Base-by-base conservation (phyloP, 1,139 yeast species). In the Yamadazyma mexicana region DNA sequence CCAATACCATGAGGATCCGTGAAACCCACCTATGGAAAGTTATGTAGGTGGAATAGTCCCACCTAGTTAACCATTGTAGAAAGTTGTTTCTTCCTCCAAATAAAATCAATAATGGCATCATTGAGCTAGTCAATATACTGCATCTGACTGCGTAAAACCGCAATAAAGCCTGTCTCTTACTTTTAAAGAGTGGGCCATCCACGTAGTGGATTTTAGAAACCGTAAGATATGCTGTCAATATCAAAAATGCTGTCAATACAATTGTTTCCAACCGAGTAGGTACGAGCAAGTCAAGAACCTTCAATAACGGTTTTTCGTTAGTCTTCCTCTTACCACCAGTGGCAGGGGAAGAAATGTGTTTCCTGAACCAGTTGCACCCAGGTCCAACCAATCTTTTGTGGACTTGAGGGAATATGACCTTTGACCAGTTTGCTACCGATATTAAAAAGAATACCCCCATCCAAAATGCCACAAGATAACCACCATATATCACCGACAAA, bases 181-280 rank as follows among this genome's bases (percentile, higher is more conserved):
- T 40, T 6, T 42, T 17, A 37, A 66, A 68, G 3, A 67, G 38
- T 1, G 69, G 67, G 42, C 53, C 55, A 12, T 55, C 58, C 25
- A 49, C 44, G 33, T 55, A 58, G 20, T 49, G 48, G 30, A 66
- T 60, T 3, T 56, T 43, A 17, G 44, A 34, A 7, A 45, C 37
- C 6, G 65, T 47, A 34, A 77, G 63, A 15, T 77, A 62, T 9
- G 73, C 41, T 32, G 72, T 66, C 42, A 82, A 57, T 2, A 69
- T 53, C 10, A 75, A 50, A 57, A 79, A 82, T 8, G 75, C 62
- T 9, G 61, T 46, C 15, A 83, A 61, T 33, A 78, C 62, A 6
- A 78, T 45, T 0, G 81, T 55, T 58, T 84, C 94, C 45, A 76
- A 62, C 43, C 94, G 69, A 0, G 89, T 77, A 0, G 95, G 95